Percentiles rank a stretch among this genome's conserved stretches.
Conservation (phyloP, 352 stramenopile species). For the Phytophthora chlamydospora region DNA sequence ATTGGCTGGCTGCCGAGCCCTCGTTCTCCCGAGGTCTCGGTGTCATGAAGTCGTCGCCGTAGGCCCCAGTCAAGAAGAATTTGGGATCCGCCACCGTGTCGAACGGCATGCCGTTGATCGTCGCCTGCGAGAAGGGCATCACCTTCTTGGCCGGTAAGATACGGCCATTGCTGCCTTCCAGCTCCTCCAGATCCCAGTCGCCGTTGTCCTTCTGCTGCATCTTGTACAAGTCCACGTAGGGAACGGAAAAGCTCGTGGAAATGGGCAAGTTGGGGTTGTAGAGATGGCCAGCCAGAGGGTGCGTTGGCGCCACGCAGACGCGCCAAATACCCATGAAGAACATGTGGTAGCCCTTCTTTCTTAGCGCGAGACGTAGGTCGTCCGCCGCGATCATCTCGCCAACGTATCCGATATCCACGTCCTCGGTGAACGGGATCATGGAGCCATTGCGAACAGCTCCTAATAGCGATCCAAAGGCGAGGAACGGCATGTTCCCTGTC, state of each 20-base stretch:
- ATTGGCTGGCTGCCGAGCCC: no score
- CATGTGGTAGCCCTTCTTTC: constrained; percentile 48
- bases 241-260: constrained; percentile 9
- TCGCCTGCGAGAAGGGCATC: constrained; percentile 18
- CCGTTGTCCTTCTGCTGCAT: constrained; percentile 1
- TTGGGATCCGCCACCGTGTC: constrained; percentile 33
- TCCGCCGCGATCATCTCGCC: not conserved
- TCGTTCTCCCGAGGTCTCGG: constrained; percentile 20
- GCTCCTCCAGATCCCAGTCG: constrained; percentile 17
- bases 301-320: constrained; percentile 37
- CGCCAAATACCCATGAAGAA: constrained; percentile 37
- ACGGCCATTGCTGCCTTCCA: constrained; percentile 11
- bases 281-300: constrained; percentile 34
- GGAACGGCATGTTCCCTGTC: constrained; percentile 13
- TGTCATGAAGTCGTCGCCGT: constrained; percentile 35
- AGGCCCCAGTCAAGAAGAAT: constrained; percentile 33
- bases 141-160: constrained; percentile 16
- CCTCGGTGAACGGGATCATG: constrained; percentile 27
- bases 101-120: constrained; percentile 34
- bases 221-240: constrained; percentile 43
- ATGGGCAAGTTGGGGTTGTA: constrained; percentile 32
- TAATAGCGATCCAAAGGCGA: constrained; percentile 45
- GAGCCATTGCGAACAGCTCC: constrained; percentile 39
- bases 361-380: constrained; percentile 18
- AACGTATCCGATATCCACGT: constrained; percentile 43